Evolutionary conservation across 2,329 filamentous ascomycete genomes (phyloP), one percentile per base, ranked within the genome.

Genomic region (Nannizzia gypsea): DNA sequence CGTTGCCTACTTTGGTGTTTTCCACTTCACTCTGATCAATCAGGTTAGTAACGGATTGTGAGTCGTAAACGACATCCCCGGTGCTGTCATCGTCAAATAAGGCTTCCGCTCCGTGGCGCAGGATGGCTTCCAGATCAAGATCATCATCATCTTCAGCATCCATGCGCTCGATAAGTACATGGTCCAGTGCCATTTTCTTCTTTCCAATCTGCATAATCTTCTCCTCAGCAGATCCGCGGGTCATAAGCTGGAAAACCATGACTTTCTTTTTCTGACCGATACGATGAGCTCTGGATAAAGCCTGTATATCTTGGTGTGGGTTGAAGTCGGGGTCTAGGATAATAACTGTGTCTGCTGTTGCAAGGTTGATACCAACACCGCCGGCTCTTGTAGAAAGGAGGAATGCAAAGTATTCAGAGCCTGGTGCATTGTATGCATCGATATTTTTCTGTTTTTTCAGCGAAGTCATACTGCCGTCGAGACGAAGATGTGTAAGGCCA

Each of bases 271-370:
- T 90, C 73, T 99, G 95, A 0, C 95, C 95, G 64, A 99, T 97
- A 26, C 93, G 87, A 73, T 99, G 93, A 17, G 92, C 93, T 64
- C 95, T 85, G 31, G 92, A 95, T 31, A 99, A 80, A 0, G 93
- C 93, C 72, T 99, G 93, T 44, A 99, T 88, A 68, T 99, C 95
- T 73, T 99, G 93, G 69, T 99, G 93, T 0, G 93, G 93, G 63
- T 99, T 99, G 78, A 95, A 97, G 69, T 99, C 93, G 0, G 90
- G 90, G 67, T 99, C 91, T 65, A 97, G 84, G 65, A 99, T 96
- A 64, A 99, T 96, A 63, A 99, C 95, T 0, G 93, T 99, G 69
- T 99, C 93, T 2, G 93, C 93, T 6, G 91, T 96, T 0, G 93
- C 93, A 59, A 99, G 80, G 69, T 99, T 99, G 77, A 99, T 99